Evolutionary conservation across 2,329 filamentous ascomycete species (phyloP), one percentile per base, ranked within the genome.

Genomic region (Epichloe brachyelytri): DNA sequence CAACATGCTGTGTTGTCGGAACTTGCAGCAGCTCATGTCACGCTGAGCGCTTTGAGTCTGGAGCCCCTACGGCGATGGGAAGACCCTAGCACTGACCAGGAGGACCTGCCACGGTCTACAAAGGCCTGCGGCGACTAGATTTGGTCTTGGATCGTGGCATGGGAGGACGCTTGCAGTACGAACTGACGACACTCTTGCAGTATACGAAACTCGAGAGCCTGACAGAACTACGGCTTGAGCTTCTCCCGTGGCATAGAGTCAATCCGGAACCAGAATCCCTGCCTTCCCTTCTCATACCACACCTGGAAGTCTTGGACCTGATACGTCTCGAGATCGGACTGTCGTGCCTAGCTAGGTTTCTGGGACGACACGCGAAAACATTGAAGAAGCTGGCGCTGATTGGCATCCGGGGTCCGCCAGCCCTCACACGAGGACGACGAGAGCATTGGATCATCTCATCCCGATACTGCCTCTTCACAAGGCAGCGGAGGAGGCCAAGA

Each of bases 1-100:
- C 59, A 62, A 34, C 54, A 60, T 41, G 37, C 46, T n/a, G 49
- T 62, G 8, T 34, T 62, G 3, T 52, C 54, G 36, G 52, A 52
- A 2, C 34, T 62, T 15, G 52, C 49, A 26, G 48, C 26, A 5
- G 50, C 52, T 22, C 52, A 56, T 2, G 33, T 52, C 6, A 55
- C 53, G 10, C 48, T 62, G 30, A 52, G 57, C 33, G 54, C 38
- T 15, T 14, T 49, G 38, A 43, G 10, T 6, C 11, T 49, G 38
- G 47, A 36, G 20, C 47, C 47, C 14, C 39, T 49, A 7, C 7
- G 43, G 12, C 40, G 40, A 43, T 43, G 17, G 15, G 40, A 17
- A n/a, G 2, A 8, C 37, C 37, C 14, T 14, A 4, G 5, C 15
- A 38, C 37, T n/a, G 37, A n/a, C 7, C 37, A n/a, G 37, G 14